A percentile compares a stretch with the other conserved stretches of the same genome.
phyloP scores from a whole-genome alignment of 805 yeast species.

The Spathaspora gorwiae region DNA sequence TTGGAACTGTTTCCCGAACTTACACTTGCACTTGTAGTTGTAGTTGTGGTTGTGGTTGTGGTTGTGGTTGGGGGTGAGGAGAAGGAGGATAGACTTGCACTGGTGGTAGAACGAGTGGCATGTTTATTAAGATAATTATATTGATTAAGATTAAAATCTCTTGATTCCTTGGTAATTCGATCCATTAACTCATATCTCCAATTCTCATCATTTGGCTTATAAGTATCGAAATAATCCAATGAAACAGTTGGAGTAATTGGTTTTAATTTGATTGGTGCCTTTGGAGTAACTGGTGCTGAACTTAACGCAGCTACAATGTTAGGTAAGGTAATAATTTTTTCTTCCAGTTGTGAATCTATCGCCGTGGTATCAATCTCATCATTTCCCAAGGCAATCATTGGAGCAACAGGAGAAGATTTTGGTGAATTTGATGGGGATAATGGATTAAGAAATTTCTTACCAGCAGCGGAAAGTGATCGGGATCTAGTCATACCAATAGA shows the following conservation, averaged over 20 bases:
- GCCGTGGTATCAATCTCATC: not conserved
- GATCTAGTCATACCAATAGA: slow-evolving; percentile 12
- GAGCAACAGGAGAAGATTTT: slow-evolving; percentile 13
- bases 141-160: slow-evolving; percentile 23
- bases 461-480: slow-evolving; percentile 24
- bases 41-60: not conserved
- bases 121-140: slow-evolving; percentile 25
- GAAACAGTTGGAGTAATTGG: slow-evolving; percentile 40
- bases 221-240: slow-evolving; percentile 41
- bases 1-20: not conserved
- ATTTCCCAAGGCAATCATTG: too few species aligned
- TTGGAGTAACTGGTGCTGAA: slow-evolving; percentile 15
- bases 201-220: slow-evolving; percentile 41
- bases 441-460: slow-evolving; percentile 13
- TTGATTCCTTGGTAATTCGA: slow-evolving; percentile 22
- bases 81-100: slow-evolving; percentile 1
- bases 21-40: not conserved
- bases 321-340: slow-evolving; percentile 21
- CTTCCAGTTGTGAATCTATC: not conserved
- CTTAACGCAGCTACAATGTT: slow-evolving; percentile 31
- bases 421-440: slow-evolving; percentile 18
- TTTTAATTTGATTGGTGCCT: slow-evolving; percentile 19
- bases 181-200: slow-evolving; percentile 41
- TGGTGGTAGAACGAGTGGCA: slow-evolving; percentile 4
- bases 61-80: not conserved